Conservation (phyloP, 345 rosid species). For the Laguncularia racemosa region DNA sequence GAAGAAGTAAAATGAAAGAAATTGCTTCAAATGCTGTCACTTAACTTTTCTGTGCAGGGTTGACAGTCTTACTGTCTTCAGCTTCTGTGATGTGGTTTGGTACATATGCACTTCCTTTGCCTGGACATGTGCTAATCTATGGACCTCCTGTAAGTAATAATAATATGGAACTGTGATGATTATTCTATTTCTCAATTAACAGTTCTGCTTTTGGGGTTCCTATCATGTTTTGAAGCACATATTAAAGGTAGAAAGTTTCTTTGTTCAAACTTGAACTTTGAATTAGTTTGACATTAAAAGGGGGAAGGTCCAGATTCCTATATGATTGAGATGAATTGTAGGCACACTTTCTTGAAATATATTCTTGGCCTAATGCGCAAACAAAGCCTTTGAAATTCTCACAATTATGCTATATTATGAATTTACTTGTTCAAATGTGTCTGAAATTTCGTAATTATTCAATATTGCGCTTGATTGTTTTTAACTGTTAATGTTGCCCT, state of each 20-base stretch:
- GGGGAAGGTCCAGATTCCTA: too few species aligned
- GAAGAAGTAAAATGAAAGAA: too few species aligned
- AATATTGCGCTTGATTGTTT: too few species aligned
- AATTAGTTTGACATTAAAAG: too few species aligned
- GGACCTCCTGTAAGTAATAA: constrained; percentile 86
- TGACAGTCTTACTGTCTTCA: constrained; percentile 63
- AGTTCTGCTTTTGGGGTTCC: neutral
- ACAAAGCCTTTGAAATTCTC: neutral
- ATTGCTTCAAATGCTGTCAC: too few species aligned
- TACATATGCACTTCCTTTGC: constrained; percentile 59
- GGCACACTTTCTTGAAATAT: too few species aligned
- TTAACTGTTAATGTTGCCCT: too few species aligned
- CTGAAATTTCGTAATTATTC: too few species aligned
- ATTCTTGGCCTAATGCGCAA: too few species aligned
- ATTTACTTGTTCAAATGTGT: neutral
- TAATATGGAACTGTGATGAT: neutral
- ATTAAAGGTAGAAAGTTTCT: too few species aligned
- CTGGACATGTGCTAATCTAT: constrained; percentile 85
- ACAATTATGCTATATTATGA: neutral
- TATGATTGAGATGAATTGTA: too few species aligned
- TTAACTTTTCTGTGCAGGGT: constrained; percentile 41
- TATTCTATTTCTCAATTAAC: neutral
- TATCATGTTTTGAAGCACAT: neutral
- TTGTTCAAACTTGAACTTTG: too few species aligned
- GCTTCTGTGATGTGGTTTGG: constrained; percentile 62